Base-by-base conservation (phyloP, 495 filamentous ascomycete species). In the Lichina pygmaea region DNA sequence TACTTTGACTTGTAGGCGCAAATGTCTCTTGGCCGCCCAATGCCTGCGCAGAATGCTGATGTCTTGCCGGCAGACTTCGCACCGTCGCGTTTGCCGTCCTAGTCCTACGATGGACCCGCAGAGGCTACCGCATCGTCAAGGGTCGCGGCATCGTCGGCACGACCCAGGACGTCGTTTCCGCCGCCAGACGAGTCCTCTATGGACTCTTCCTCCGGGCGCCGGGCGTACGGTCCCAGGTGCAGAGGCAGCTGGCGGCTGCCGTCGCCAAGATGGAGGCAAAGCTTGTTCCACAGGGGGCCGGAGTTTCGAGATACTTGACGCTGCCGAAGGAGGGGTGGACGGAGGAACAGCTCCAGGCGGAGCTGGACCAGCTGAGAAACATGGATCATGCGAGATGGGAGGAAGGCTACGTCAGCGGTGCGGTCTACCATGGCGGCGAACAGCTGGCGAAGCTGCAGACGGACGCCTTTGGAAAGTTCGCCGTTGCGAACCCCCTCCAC, bases 371-470 rank as follows among this genome's bases (percentile, higher is more conserved):
- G 52, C 63, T 95, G 49, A 73, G 70, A 32, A 72, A 68, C 34
- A 78, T 99, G 81, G 77, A 94, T 49, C 89, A 93, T 62, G 89
- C 85, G 8, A 69, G 77, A 49, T 99, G 89, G 89, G 89, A 99
- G 61, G 84, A 94, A 61, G 89, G 89, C 16, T 72, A 71, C 43
- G 89, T 99, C 38, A 91, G 81, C 46, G 89, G 89, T 43, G 86
- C 89, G 16, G 89, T 99, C 31, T 99, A 99, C 57, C 86, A 93
- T 55, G 89, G 91, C 43, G 89, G 91, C 46, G 66, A 85, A 44
- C 76, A 82, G 12, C 60, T 99, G 47, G 60, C 83, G 49, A 73
- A 78, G 56, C 62, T 99, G 13, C 89, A 99, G 62, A 75, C 78
- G 11, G 83, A 93, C 57, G 86, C 89, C 8, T 95, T 85, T 60